Percentiles rank a stretch among this genome's conserved stretches.
Conservation (phyloP, 164 flowering plant species). For the Buxus sempervirens region DNA sequence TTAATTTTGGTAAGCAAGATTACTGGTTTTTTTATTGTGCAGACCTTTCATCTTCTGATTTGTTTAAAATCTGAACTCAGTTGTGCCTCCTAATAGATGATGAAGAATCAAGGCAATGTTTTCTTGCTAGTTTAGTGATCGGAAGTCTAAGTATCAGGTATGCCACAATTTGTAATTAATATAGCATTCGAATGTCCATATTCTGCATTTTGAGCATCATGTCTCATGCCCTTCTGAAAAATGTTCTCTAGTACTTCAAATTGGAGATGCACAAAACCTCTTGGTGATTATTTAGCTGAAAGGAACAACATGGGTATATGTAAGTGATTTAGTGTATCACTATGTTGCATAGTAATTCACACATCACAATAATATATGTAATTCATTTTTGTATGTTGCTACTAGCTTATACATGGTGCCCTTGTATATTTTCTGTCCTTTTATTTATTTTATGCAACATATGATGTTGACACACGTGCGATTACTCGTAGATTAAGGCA, state of each 20-base stretch:
- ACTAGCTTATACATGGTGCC: neutral
- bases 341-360: neutral
- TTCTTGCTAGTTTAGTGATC: conserved; percentile 66
- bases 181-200: neutral
- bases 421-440: neutral
- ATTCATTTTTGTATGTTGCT: neutral
- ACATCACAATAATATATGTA: neutral
- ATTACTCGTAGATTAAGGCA: conserved; percentile 69
- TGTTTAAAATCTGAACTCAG: neutral
- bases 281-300: conserved; percentile 57
- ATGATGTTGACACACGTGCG: conserved; percentile 81
- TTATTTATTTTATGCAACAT: conserved; percentile 20
- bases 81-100: conserved; percentile 38
- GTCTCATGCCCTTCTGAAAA: neutral
- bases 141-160: conserved; percentile 70
- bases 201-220: neutral
- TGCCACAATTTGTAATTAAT: neutral
- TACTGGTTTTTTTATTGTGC: neutral
- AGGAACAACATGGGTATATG: conserved; percentile 80
- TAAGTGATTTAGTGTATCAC: conserved; percentile 23
- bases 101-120: conserved; percentile 67
- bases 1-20: conserved; percentile 53
- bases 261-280: conserved; percentile 58
- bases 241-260: conserved; percentile 52
- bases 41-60: neutral